phyloP scores from a whole-genome alignment of 2,329 filamentous ascomycete species.

The Trichoderma koningii region DNA sequence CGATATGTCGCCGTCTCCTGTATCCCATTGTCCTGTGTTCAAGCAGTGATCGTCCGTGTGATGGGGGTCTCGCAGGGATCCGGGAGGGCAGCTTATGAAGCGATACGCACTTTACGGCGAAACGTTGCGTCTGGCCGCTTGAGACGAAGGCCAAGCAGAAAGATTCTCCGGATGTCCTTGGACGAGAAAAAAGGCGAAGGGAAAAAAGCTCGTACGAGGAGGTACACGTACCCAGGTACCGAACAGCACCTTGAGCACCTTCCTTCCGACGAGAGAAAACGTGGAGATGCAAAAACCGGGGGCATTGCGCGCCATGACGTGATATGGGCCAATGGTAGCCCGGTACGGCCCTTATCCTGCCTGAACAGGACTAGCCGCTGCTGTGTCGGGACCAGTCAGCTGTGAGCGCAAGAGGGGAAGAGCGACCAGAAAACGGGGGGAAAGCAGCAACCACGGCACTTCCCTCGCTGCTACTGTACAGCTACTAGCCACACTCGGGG shows the following conservation, averaged over 20 bases:
- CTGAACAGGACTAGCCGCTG: not conserved
- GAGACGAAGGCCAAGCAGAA: not conserved
- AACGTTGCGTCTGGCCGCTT: conserved; percentile 13
- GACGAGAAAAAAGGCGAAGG: too few relatives aligned
- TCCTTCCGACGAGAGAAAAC: not conserved
- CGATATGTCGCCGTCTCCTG: not conserved
- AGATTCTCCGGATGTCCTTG: not conserved
- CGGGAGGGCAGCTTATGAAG: not conserved
- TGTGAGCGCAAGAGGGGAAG: not conserved
- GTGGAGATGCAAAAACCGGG: not conserved
- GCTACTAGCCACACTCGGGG: conserved; percentile 20
- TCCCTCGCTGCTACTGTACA: conserved; percentile 4
- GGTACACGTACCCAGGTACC: conserved; percentile 3
- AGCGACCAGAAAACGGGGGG: not conserved
- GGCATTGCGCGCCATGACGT: conserved; percentile 20
- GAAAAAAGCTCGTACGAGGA: not conserved
- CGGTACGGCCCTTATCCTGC: conserved; percentile 11
- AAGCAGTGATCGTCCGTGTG: not conserved
- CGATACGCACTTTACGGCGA: conserved; percentile 9
- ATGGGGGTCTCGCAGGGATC: not conserved
- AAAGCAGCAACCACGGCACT: conserved; percentile 4
- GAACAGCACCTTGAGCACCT: not conserved
- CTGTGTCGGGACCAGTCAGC: conserved; percentile 7
- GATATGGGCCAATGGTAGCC: not conserved
- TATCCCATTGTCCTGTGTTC: not conserved